Conservation (phyloP, 345 rosid genomes). For the Pugionium cornutum region DNA sequence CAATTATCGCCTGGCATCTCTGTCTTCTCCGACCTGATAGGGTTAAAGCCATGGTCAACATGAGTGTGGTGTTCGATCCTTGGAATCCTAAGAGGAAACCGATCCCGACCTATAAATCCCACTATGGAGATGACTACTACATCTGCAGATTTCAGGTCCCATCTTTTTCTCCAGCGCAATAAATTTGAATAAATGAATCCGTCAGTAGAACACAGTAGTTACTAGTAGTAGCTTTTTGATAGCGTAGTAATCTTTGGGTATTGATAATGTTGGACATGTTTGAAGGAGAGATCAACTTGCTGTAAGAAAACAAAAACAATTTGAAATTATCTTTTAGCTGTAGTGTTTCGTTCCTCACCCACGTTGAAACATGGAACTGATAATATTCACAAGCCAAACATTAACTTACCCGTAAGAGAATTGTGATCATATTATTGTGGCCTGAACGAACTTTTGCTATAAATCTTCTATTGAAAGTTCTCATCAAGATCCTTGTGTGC, state of each 20-base stretch:
- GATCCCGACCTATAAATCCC: not conserved
- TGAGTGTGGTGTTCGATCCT: slow-evolving; percentile 41
- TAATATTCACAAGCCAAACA: slow-evolving; percentile 3
- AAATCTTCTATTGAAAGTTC: not conserved
- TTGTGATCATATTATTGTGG: not conserved
- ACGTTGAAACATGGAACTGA: not conserved
- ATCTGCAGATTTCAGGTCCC: slow-evolving; percentile 42
- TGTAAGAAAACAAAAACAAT: not conserved
- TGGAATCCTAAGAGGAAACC: slow-evolving; percentile 39
- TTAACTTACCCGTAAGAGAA: not conserved
- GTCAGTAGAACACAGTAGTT: slow-evolving; percentile 2
- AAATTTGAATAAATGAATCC: not conserved
- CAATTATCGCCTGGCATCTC: slow-evolving; percentile 40
- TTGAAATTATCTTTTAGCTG: not conserved
- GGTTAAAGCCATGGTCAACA: slow-evolving; percentile 36
- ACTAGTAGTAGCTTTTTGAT: not conserved
- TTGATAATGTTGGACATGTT: not conserved
- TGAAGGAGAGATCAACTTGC: not conserved
- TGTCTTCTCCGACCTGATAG: slow-evolving; percentile 41
- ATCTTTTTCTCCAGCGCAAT: not conserved
- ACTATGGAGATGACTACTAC: slow-evolving; percentile 42
- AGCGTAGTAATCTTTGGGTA: not conserved
- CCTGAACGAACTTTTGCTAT: not conserved
- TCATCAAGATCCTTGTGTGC: slow-evolving; percentile 2
- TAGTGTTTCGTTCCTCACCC: not conserved